Percentiles rank a stretch among this genome's conserved stretches.
phyloP scores from a whole-genome alignment of 2,329 filamentous ascomycete genomes.

The Epichloe sibirici region DNA sequence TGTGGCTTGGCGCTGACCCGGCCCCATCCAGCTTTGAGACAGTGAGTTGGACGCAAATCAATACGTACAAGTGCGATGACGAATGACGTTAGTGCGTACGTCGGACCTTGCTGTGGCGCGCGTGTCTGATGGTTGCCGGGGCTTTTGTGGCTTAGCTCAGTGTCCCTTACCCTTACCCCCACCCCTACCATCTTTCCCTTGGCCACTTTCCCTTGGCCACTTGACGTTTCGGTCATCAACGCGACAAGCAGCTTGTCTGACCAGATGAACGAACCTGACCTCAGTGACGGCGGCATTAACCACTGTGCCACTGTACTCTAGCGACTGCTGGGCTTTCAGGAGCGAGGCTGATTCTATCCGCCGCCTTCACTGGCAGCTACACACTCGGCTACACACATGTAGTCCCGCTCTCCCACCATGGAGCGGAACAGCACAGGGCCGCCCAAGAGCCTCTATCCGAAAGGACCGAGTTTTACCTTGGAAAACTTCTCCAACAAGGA shows the following conservation, averaged over 20 bases:
- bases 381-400: conserved; percentile 19
- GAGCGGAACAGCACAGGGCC: conserved; percentile 30
- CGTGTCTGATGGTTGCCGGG: neutral
- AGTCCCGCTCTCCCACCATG: conserved; percentile 23
- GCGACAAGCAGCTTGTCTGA: neutral
- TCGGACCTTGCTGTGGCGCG: too few relatives aligned
- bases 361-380: neutral
- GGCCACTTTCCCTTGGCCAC: neutral
- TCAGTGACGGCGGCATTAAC: neutral
- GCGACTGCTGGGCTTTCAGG: neutral
- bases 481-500: conserved; percentile 83
- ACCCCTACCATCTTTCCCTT: too few relatives aligned
- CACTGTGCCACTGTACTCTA: neutral
- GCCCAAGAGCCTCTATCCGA: conserved; percentile 59
- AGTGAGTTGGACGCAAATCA: too few relatives aligned
- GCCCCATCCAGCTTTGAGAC: neutral
- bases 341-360: neutral
- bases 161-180: too few relatives aligned
- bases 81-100: too few relatives aligned
- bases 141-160: neutral
- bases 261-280: neutral
- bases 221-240: neutral
- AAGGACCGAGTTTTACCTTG: conserved; percentile 71
- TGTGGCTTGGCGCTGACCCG: neutral
- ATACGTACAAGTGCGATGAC: too few relatives aligned